These are phyloP conservation scores for Kodamaea arcana DNA, from an alignment of 1,139 yeast species.

Conservation along the genomic window DNA sequence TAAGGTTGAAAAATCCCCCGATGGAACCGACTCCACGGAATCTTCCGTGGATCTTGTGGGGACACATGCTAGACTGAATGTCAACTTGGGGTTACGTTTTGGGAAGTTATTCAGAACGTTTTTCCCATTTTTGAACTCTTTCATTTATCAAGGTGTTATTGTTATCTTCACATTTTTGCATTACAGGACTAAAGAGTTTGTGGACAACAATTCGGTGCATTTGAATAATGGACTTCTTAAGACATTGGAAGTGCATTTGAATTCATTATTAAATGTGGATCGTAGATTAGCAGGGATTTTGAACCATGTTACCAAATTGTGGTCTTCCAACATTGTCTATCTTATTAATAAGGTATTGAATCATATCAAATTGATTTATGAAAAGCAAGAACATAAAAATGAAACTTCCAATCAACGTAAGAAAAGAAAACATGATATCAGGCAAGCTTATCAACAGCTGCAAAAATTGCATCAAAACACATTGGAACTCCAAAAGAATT, in stretches of 20 bases:
- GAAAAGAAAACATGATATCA: slow-evolving; percentile 3
- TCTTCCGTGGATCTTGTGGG: slow-evolving; percentile 1
- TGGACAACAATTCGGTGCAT: slow-evolving; percentile 16
- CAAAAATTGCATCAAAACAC: slow-evolving; percentile 2
- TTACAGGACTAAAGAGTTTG: slow-evolving; percentile 36
- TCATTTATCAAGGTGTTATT: slow-evolving; percentile 49
- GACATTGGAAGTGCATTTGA: slow-evolving; percentile 22
- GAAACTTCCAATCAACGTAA: slow-evolving; percentile 2
- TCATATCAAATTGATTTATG: slow-evolving; percentile 26
- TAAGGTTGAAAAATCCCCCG: neutral
- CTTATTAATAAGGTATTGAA: slow-evolving; percentile 31
- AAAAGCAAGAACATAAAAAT: slow-evolving; percentile 15
- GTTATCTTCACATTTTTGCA: slow-evolving; percentile 48
- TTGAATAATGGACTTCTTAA: slow-evolving; percentile 21
- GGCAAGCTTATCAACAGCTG: slow-evolving; percentile 1
- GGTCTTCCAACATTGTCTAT: slow-evolving; percentile 36
- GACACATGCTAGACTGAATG: slow-evolving; percentile 3
- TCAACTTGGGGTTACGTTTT: slow-evolving; percentile 17
- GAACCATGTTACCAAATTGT: slow-evolving; percentile 23
- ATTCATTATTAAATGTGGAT: slow-evolving; percentile 24
- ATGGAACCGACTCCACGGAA: neutral
- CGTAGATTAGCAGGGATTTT: slow-evolving; percentile 16
- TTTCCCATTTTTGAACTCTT: slow-evolving; percentile 48
- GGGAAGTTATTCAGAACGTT: slow-evolving; percentile 33
- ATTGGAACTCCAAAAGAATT: slow-evolving; percentile 3